Evolutionary conservation across 1,284 basidiomycete genomes (phyloP).

Genomic region (Ustilago bromivora): DNA sequence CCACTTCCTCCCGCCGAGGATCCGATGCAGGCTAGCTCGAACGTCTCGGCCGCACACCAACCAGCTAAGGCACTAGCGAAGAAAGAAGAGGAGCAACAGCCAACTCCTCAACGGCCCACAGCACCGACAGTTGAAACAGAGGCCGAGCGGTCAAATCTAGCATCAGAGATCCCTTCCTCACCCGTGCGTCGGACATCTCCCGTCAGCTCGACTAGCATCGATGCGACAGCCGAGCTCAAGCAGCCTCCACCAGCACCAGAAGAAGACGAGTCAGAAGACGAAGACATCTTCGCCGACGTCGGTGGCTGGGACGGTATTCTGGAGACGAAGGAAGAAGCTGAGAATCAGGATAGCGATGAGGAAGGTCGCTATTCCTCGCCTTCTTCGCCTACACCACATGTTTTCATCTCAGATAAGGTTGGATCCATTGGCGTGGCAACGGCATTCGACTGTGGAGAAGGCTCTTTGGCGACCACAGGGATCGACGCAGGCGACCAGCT

Average conservation of each 20-base stretch:
- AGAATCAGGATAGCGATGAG: conserved; percentile 44
- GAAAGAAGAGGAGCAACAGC: neutral
- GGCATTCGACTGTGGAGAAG: no score
- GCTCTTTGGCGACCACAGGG: no score
- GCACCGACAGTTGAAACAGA: neutral
- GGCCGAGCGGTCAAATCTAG: neutral
- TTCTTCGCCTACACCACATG: neutral
- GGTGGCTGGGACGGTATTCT: conserved; percentile 81
- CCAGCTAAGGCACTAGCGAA: neutral
- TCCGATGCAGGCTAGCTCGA: neutral
- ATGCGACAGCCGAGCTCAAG: neutral
- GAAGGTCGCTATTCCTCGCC: neutral
- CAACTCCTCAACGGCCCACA: neutral
- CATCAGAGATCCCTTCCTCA: neutral
- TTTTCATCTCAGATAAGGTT: neutral
- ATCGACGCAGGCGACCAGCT: no score
- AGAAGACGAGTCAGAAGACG: conserved; percentile 17
- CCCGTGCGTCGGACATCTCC: neutral
- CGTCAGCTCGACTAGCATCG: neutral
- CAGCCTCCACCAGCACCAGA: neutral
- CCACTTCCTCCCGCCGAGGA: no score
- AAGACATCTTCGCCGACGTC: conserved; percentile 84
- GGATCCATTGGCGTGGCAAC: no score
- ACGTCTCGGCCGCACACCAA: neutral
- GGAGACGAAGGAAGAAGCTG: conserved; percentile 53